Base-by-base conservation (phyloP, 352 stramenopile genomes). In the Phytophthora rubi region DNA sequence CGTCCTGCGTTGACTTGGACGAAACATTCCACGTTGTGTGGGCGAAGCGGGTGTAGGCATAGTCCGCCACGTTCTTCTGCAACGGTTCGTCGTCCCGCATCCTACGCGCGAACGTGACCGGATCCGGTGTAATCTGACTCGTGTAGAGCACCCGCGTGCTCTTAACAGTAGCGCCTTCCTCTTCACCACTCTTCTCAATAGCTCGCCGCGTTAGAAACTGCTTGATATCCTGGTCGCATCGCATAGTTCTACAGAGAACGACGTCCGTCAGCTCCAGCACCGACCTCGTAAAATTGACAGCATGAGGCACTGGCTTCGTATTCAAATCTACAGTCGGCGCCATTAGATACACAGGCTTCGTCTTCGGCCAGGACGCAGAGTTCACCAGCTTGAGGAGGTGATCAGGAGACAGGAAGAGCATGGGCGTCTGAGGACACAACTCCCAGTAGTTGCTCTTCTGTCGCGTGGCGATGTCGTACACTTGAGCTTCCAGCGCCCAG, bases 261-360 rank as follows among this genome's bases (percentile, higher is more conserved):
- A 77, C 64, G 44, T 77, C 70, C 52, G 70, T 70, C 12, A 73
- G 49, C 39, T 70, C 59, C 53, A 77, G 7, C 2, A 73, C 70
- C 9, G 70, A 37, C 13, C 37, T 51, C 2, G 70, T 77, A 26
- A 70, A 70, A 21, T 73, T 70, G 1, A 23, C 58, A 12, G 45
- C 57, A 35, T 37, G 39, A 2, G 23, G 2, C 12, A 10, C 35
- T 1, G 7, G 13, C 15, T 66, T 67, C 1, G 28, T 45, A 5
- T 64, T 39, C 13, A 73, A 56, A 1, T 70, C 42, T 16, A 77
- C 51, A 0, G 53, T 68, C 9, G 70, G 70, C 12, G 70, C 65
- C 77, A 87, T 82, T 12, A 87, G 64, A 52, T 80, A 90, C 37
- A 87, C 70, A 1, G 77, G 74, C 52, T 88, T 90, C 0, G 37